A percentile compares a stretch with the other conserved stretches of the same genome.
These are phyloP conservation scores for Fomitopsis betulina DNA, from an alignment of 1,284 basidiomycete species.

Conservation along the genomic window DNA sequence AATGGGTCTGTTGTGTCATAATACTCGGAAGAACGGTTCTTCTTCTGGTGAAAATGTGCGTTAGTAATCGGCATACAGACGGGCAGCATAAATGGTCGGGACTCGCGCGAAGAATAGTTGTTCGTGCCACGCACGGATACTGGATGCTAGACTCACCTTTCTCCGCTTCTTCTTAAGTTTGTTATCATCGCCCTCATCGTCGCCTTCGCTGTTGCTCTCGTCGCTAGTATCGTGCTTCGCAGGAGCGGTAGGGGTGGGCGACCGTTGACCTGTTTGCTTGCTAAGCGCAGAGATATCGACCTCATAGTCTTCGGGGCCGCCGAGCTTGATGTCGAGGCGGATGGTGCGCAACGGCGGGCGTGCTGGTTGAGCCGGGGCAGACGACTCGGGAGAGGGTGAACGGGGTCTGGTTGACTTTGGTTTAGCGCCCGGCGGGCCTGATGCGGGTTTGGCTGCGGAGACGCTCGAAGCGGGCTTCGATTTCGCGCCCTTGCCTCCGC, in stretches of 20 bases:
- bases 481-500: constrained; percentile 17
- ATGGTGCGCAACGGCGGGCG: constrained; percentile 59
- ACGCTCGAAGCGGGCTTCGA: constrained; percentile 24
- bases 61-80: not conserved
- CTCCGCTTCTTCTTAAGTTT: constrained; percentile 33
- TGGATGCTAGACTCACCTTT: constrained; percentile 28
- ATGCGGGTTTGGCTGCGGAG: constrained; percentile 20
- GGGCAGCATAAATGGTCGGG: not conserved
- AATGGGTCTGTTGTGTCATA: constrained; percentile 94
- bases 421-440: constrained; percentile 27
- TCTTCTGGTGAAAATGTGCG: constrained; percentile 36
- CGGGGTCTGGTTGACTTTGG: constrained; percentile 45
- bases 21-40: constrained; percentile 59
- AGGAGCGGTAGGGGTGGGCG: constrained; percentile 46
- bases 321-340: constrained; percentile 62
- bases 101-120: not conserved
- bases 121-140: too few species aligned
- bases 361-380: constrained; percentile 31
- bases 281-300: constrained; percentile 59
- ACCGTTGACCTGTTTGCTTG: constrained; percentile 60
- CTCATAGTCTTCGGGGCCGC: constrained; percentile 70
- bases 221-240: constrained; percentile 40
- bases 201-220: constrained; percentile 52
- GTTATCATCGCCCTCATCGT: constrained; percentile 35
- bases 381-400: constrained; percentile 58